phyloP scores from a whole-genome alignment of 768 basidiomycete species.

The Mycena metata region DNA sequence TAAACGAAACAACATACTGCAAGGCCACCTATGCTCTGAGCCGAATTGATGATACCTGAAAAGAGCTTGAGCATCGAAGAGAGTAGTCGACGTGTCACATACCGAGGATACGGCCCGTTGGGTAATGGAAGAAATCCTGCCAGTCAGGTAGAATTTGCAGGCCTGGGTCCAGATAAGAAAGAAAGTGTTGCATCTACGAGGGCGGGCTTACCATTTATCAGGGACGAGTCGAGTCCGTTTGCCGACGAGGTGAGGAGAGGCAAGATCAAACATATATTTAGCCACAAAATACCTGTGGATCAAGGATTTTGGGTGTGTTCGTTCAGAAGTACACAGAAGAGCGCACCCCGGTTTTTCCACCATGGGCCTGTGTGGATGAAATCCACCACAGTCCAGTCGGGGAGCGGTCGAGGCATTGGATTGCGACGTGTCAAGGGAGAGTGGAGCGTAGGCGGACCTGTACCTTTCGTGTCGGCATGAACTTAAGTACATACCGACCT shows the following conservation, averaged over 20 bases:
- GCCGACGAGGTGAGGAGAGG: conserved; percentile 75
- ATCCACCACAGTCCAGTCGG: conserved; percentile 69
- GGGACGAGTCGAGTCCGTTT: conserved; percentile 79
- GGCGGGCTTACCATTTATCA: conserved; percentile 61
- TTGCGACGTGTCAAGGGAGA: conserved; percentile 1
- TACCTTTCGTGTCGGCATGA: conserved; percentile 11
- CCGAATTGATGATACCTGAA: conserved; percentile 75
- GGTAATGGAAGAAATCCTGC: conserved; percentile 68
- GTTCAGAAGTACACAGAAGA: not conserved
- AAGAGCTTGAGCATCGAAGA: not conserved
- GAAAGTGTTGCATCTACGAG: not conserved
- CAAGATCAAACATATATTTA: conserved; percentile 71
- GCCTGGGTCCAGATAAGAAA: conserved; percentile 55
- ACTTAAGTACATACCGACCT: conserved; percentile 24
- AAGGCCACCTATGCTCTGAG: conserved; percentile 72
- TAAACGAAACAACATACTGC: conserved; percentile 48
- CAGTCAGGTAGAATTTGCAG: conserved; percentile 78
- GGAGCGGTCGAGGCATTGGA: conserved; percentile 49
- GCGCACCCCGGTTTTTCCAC: conserved; percentile 72
- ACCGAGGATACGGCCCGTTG: conserved; percentile 67
- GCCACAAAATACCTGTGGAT: conserved; percentile 63
- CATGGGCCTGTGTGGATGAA: conserved; percentile 71
- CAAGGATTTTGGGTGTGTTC: not conserved
- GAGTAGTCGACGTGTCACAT: not conserved
- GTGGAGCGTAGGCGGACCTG: conserved; percentile 20